These are phyloP conservation scores for Cladochytrium replicatum DNA, from an alignment of 192 early-diverging fungal species.

Conservation along the genomic window DNA sequence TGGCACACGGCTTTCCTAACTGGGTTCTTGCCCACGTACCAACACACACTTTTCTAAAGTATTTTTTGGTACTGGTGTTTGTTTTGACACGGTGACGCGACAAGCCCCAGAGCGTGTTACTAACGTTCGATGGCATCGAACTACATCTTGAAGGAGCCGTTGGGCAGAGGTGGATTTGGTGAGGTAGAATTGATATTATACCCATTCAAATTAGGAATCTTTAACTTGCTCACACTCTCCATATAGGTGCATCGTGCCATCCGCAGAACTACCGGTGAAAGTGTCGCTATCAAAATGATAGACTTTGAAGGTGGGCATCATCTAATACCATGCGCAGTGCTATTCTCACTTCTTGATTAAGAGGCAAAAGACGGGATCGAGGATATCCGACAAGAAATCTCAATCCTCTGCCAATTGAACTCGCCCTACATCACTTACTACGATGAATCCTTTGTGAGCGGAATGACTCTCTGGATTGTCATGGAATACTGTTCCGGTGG, in stretches of 20 bases:
- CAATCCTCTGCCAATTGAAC: slow-evolving; percentile 81
- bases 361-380: slow-evolving; percentile 90
- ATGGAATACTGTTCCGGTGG: slow-evolving; percentile 95
- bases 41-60: too few species aligned
- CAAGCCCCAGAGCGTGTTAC: too few species aligned
- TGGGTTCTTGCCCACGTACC: too few species aligned
- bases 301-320: slow-evolving; percentile 23
- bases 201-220: too few species aligned
- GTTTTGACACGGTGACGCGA: too few species aligned
- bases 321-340: not conserved
- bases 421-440: slow-evolving; percentile 74
- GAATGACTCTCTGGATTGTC: slow-evolving; percentile 85
- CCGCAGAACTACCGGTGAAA: slow-evolving; percentile 11
- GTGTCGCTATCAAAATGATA: slow-evolving; percentile 30
- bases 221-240: too few species aligned
- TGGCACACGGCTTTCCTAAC: too few species aligned
- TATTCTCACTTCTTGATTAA: not conserved
- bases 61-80: too few species aligned
- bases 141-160: too few species aligned
- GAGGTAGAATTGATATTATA: too few species aligned
- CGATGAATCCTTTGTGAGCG: slow-evolving; percentile 76
- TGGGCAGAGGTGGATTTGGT: too few species aligned
- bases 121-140: too few species aligned
- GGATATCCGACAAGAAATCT: slow-evolving; percentile 92
- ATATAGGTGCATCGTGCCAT: slow-evolving; percentile 33